Percentiles rank a stretch among this genome's conserved stretches.
phyloP scores from a whole-genome alignment of 2,329 filamentous ascomycete genomes.

The Trichophyton simii region DNA sequence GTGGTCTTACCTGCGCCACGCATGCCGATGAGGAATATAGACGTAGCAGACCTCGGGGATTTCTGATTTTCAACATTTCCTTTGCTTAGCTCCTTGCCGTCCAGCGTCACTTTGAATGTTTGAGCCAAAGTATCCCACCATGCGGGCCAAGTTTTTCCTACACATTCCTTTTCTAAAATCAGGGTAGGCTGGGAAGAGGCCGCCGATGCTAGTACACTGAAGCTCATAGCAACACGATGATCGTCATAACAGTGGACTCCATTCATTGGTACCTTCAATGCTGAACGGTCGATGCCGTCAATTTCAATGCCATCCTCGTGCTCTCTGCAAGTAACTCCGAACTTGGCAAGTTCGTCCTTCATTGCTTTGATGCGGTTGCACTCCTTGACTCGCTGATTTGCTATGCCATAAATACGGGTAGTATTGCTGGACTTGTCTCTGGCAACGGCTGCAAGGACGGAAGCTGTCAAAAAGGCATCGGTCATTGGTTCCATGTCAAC shows the following conservation, averaged over 20 bases:
- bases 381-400: conserved; percentile 95
- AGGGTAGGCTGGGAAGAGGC: conserved; percentile 59
- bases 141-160: conserved; percentile 95
- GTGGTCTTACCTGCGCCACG: conserved; percentile 94
- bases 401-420: conserved; percentile 84
- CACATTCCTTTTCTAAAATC: conserved; percentile 81
- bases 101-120: conserved; percentile 62
- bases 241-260: conserved; percentile 91
- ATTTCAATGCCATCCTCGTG: conserved; percentile 82
- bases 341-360: conserved; percentile 88
- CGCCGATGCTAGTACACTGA: conserved; percentile 66
- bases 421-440: conserved; percentile 51
- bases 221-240: conserved; percentile 96
- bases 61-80: conserved; percentile 24
- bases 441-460: conserved; percentile 81
- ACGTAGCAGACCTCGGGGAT: conserved; percentile 40
- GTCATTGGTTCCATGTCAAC: conserved; percentile 99
- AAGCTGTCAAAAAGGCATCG: conserved; percentile 91
- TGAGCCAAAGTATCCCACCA: conserved; percentile 89
- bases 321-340: conserved; percentile 73
- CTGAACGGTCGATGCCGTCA: conserved; percentile 43
- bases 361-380: conserved; percentile 95
- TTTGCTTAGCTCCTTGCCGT: conserved; percentile 52
- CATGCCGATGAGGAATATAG: conserved; percentile 94
- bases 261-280: conserved; percentile 44